Conservation (phyloP, 2,329 filamentous ascomycete species). For the Beauveria australis region DNA sequence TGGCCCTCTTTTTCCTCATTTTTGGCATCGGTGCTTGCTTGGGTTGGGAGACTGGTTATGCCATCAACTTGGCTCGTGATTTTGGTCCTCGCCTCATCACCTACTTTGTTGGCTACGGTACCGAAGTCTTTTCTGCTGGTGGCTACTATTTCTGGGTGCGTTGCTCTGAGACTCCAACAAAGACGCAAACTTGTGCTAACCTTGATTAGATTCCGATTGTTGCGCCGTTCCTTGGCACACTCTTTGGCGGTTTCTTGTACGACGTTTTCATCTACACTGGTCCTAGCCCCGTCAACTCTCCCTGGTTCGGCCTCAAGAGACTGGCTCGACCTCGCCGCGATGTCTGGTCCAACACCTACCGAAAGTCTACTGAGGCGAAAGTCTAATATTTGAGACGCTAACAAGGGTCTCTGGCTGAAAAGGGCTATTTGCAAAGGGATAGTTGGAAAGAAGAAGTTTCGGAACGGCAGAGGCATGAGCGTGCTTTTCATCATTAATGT, state of each 20-base stretch:
- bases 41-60: slow-evolving; percentile 70
- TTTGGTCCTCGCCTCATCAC: slow-evolving; percentile 61
- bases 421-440: background rate
- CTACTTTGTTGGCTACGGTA: slow-evolving; percentile 60
- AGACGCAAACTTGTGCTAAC: background rate
- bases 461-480: background rate
- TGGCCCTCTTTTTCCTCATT: slow-evolving; percentile 62
- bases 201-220: slow-evolving; percentile 58
- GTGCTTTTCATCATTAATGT: background rate
- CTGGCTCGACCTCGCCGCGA: slow-evolving; percentile 29
- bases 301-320: slow-evolving; percentile 53
- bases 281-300: slow-evolving; percentile 61
- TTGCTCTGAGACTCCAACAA: slow-evolving; percentile 4
- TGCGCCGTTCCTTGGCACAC: slow-evolving; percentile 56
- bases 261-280: slow-evolving; percentile 63
- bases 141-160: slow-evolving; percentile 66
- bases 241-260: slow-evolving; percentile 58
- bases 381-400: background rate
- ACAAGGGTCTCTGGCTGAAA: no score
- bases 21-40: slow-evolving; percentile 67
- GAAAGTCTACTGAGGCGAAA: slow-evolving; percentile 15
- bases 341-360: slow-evolving; percentile 30
- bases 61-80: slow-evolving; percentile 65
- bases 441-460: background rate
- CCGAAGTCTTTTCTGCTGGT: slow-evolving; percentile 58